Percentiles rank a stretch among this genome's conserved stretches.
These are phyloP conservation scores for Helicostylum pulchrum DNA, from an alignment of 192 early-diverging fungal genomes.

Conservation along the genomic window DNA sequence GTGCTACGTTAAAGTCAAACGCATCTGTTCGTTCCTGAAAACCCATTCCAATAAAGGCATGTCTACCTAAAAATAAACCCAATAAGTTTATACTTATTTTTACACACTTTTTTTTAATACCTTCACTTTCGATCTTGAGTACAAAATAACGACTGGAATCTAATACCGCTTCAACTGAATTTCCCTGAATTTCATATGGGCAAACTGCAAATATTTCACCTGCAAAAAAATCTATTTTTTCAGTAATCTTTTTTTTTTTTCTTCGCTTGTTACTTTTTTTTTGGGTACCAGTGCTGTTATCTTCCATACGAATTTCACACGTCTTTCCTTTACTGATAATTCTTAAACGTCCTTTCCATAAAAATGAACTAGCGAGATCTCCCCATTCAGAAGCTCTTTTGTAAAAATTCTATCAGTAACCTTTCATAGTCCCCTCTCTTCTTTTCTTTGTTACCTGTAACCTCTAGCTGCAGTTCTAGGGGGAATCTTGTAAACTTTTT, in stretches of 20 bases:
- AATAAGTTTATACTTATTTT: not conserved
- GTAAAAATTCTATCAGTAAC: not conserved
- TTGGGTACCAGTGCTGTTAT: constrained; percentile 43
- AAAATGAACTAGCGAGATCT: constrained; percentile 57
- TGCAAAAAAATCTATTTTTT: constrained; percentile 5
- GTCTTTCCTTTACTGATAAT: constrained; percentile 65
- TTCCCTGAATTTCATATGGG: constrained; percentile 66
- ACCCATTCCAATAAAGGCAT: constrained; percentile 84
- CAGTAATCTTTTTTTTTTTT: not conserved
- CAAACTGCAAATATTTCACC: constrained; percentile 82
- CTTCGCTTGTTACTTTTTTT: not conserved
- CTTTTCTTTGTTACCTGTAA: constrained; percentile 47
- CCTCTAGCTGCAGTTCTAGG: constrained; percentile 64
- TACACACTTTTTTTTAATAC: constrained; percentile 16
- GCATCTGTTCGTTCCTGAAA: constrained; percentile 78
- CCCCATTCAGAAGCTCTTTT: constrained; percentile 77
- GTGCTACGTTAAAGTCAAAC: constrained; percentile 89
- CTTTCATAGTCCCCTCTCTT: not conserved
- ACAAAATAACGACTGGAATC: constrained; percentile 91
- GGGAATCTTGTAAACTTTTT: constrained; percentile 62
- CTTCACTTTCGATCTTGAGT: constrained; percentile 67
- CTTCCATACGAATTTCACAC: constrained; percentile 74
- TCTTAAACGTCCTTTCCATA: constrained; percentile 79
- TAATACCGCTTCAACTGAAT: constrained; percentile 72
- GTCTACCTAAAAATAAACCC: constrained; percentile 46